Percentiles rank a stretch among this genome's conserved stretches.
Evolutionary conservation across 768 basidiomycete species (phyloP).

Genomic region (Amanita pallidorosea): DNA sequence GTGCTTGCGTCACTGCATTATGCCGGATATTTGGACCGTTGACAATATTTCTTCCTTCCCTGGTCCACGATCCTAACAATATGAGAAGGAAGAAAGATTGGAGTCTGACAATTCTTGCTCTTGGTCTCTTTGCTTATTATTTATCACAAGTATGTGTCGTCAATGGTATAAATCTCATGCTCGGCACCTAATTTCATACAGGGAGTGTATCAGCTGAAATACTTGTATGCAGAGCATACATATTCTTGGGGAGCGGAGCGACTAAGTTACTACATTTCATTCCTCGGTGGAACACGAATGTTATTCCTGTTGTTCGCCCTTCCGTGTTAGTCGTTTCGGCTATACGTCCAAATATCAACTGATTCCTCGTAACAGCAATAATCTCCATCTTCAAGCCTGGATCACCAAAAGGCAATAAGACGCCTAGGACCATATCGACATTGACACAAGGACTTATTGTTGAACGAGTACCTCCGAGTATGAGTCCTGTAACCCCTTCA

Average conservation of each 20-base stretch:
- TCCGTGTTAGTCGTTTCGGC: slow-evolving; percentile 20
- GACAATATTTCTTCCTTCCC: slow-evolving; percentile 58
- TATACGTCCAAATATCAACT: not conserved
- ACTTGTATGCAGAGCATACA: slow-evolving; percentile 65
- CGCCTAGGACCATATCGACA: not conserved
- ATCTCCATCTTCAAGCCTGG: slow-evolving; percentile 50
- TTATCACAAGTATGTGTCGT: slow-evolving; percentile 50
- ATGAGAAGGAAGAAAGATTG: slow-evolving; percentile 52
- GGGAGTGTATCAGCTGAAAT: slow-evolving; percentile 77
- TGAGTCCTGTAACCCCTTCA: slow-evolving; percentile 4
- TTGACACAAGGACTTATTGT: slow-evolving; percentile 4
- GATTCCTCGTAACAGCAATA: slow-evolving; percentile 30
- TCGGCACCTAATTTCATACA: slow-evolving; percentile 13
- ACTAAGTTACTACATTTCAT: slow-evolving; percentile 69
- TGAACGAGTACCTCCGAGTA: slow-evolving; percentile 2
- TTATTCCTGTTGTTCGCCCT: slow-evolving; percentile 42
- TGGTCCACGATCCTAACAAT: slow-evolving; percentile 27
- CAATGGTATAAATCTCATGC: not conserved
- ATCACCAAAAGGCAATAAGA: slow-evolving; percentile 9
- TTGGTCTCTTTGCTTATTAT: slow-evolving; percentile 48
- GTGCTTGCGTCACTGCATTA: slow-evolving; percentile 12
- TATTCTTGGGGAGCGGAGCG: slow-evolving; percentile 66
- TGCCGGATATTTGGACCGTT: slow-evolving; percentile 42
- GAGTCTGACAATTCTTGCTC: slow-evolving; percentile 66
- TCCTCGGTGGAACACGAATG: slow-evolving; percentile 51